Evolutionary conservation across 352 stramenopile genomes (phyloP), one percentile per base, ranked within the genome.

Genomic region (Globisporangium barbulae): DNA sequence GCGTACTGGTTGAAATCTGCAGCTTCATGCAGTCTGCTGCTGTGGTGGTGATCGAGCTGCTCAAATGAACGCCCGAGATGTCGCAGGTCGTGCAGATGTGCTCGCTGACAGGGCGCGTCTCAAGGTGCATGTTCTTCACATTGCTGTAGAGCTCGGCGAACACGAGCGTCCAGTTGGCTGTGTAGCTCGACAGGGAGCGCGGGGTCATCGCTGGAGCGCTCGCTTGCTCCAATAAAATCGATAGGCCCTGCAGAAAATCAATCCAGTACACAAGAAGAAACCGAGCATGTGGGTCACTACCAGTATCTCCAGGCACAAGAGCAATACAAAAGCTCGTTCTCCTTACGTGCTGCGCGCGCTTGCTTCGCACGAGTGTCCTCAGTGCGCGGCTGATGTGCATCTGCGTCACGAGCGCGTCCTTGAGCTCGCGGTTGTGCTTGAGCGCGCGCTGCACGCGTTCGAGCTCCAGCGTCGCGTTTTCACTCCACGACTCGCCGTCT

Each of bases 101-200:
- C 7, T 50, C 44, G 7, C 44, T 30, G 6, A 50, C 21, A 25
- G 44, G 3, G 21, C 44, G 19, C 5, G n/a, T 17, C 8, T 50
- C 44, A 2, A 50, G n/a, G 21, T 50, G 19, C 44, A 50, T 13
- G 44, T 12, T 50, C n/a, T 50, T 50, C 7, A 30, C 44, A n/a
- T 50, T 50, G 44, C 44, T 50, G 44, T 50, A 50, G 44, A 50
- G 44, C 44, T 50, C 44, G 44, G 44, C n/a, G n/a, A 50, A 50
- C n/a, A 25, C 44, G 10, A 30, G 44, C 44, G 44, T 50, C 44
- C n/a, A 30, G 44, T 50, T 19, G 19, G 28, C 44, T 50, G 44
- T 7, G 44, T 50, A 50, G n/a, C 44, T 50, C 6, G 19, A 8
- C 4, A 50, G n/a, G 1, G n/a, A 50, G 19, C 44, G n/a, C 7